Evolutionary conservation across 345 rosid genomes (phyloP).

Genomic region (Populus alba): DNA sequence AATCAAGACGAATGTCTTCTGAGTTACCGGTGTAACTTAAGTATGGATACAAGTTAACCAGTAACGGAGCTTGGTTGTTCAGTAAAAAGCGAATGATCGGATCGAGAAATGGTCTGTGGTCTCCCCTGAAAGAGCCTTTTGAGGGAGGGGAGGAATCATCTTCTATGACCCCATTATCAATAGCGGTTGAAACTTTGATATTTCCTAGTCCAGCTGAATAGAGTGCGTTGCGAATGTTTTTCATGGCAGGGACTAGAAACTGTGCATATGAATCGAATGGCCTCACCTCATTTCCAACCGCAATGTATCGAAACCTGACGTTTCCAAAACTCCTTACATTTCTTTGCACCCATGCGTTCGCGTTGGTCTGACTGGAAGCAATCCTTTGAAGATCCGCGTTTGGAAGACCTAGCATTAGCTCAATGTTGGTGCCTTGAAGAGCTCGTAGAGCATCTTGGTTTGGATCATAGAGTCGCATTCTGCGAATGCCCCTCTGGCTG

Average conservation of each 20-base stretch:
- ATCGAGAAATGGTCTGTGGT: slow-evolving; percentile 20
- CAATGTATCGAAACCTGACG: slow-evolving; percentile 17
- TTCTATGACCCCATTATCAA: slow-evolving; percentile 16
- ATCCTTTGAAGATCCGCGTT: slow-evolving; percentile 25
- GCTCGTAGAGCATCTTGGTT: slow-evolving; percentile 30
- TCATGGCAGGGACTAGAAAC: slow-evolving; percentile 38
- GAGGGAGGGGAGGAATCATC: slow-evolving; percentile 41
- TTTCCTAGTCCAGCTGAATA: slow-evolving; percentile 30
- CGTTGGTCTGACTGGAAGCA: slow-evolving; percentile 38
- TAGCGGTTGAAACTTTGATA: slow-evolving; percentile 50
- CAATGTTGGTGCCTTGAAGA: slow-evolving; percentile 35
- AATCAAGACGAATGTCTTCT: slow-evolving; percentile 32
- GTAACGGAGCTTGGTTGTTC: slow-evolving; percentile 34
- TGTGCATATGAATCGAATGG: slow-evolving; percentile 21
- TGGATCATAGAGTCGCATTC: slow-evolving; percentile 51
- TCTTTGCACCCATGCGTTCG: slow-evolving; percentile 41
- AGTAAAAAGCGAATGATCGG: slow-evolving; percentile 35
- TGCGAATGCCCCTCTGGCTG: slow-evolving; percentile 37
- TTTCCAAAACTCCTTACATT: slow-evolving; percentile 25
- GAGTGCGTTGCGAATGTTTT: slow-evolving; percentile 30
- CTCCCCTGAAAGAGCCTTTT: slow-evolving; percentile 26
- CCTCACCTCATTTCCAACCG: slow-evolving; percentile 46
- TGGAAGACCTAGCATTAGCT: slow-evolving; percentile 39
- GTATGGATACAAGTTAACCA: slow-evolving; percentile 41
- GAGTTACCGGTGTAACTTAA: slow-evolving; percentile 25